A percentile compares a stretch with the other conserved stretches of the same genome.
phyloP scores from a whole-genome alignment of 169 alveolate species.

The Plasmodium cynomolgi region DNA sequence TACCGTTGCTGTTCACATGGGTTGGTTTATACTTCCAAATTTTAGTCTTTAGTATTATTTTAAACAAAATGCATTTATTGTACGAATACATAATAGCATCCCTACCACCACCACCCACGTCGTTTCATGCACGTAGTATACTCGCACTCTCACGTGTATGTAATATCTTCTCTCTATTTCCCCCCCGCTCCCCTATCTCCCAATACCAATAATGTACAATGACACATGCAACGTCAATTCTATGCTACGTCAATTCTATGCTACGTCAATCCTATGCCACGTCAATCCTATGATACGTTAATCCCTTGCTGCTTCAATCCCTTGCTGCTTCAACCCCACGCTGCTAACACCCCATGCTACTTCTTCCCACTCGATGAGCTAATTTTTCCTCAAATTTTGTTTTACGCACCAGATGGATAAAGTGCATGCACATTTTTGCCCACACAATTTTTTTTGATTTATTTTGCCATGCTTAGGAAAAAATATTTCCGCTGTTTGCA shows the following conservation, averaged over 20 bases:
- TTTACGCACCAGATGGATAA: neutral
- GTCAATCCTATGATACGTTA: no score
- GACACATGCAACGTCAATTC: neutral
- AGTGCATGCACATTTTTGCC: neutral
- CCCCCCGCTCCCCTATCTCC: neutral
- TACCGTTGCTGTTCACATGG: slow-evolving; percentile 11
- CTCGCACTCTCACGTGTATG: neutral
- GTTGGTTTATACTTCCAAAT: slow-evolving; percentile 13
- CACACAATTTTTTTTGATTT: neutral
- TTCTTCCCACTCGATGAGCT: neutral
- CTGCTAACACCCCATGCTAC: neutral
- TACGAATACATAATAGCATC: slow-evolving; percentile 24
- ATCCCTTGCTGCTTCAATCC: no score
- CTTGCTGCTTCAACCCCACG: no score
- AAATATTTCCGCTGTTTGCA: neutral
- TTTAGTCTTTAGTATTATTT: slow-evolving; percentile 34
- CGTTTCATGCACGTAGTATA: neutral
- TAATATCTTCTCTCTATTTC: neutral
- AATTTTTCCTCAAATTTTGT: neutral
- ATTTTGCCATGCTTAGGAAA: neutral
- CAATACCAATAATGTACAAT: neutral
- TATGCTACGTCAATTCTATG: neutral
- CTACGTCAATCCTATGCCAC: neutral
- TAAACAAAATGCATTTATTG: slow-evolving; percentile 18
- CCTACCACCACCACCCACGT: neutral